These are phyloP conservation scores for Lentinula aciculospora DNA, from an alignment of 768 basidiomycete species.

Conservation along the genomic window DNA sequence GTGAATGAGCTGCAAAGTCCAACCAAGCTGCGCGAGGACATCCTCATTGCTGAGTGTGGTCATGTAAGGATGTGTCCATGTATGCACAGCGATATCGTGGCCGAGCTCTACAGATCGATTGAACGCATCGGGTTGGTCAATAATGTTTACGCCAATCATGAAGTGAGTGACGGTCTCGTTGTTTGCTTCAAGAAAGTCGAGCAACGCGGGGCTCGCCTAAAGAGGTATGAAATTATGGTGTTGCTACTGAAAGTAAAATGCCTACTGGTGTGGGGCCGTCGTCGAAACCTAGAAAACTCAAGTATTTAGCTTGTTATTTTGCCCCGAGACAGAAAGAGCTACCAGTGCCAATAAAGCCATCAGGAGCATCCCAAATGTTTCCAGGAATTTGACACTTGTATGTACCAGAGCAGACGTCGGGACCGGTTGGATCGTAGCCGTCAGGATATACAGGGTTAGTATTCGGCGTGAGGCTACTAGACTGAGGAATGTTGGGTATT, in stretches of 20 bases:
- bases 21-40: constrained; percentile 72
- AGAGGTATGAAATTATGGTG: background rate
- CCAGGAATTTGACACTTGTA: constrained; percentile 57
- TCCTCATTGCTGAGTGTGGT: constrained; percentile 66
- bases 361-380: constrained; percentile 75
- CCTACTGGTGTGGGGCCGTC: constrained; percentile 62
- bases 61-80: constrained; percentile 78
- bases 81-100: constrained; percentile 50
- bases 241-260: constrained; percentile 10
- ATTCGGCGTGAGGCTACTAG: constrained; percentile 28
- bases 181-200: constrained; percentile 62
- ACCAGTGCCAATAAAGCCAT: constrained; percentile 50
- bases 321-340: background rate
- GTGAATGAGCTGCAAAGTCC: constrained; percentile 74
- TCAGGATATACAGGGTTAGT: constrained; percentile 39
- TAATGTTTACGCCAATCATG: constrained; percentile 80
- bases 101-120: constrained; percentile 40
- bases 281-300: constrained; percentile 53
- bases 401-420: constrained; percentile 70
- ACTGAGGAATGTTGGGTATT: constrained; percentile 63
- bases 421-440: constrained; percentile 37
- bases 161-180: constrained; percentile 79
- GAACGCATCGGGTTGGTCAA: constrained; percentile 52
- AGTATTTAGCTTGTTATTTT: background rate
- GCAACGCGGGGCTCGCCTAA: constrained; percentile 41